phyloP scores from a whole-genome alignment of 2,329 filamentous ascomycete species.

The Alternaria arbusti region DNA sequence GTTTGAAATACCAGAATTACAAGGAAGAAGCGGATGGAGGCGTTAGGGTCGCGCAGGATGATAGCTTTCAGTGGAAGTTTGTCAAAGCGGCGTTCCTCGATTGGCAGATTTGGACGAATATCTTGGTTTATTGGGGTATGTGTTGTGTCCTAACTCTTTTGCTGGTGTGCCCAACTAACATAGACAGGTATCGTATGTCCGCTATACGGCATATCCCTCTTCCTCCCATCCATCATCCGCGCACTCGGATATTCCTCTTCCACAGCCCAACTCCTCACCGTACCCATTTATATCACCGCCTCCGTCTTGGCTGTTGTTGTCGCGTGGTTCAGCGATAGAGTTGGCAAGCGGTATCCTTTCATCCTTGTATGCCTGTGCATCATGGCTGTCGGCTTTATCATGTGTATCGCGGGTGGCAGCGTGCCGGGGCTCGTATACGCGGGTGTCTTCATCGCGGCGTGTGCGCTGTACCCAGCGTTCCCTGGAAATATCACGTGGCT shows the following conservation, averaged over 20 bases:
- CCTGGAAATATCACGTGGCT: slow-evolving; percentile 57
- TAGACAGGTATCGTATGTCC: slow-evolving; percentile 47
- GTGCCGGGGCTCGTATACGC: slow-evolving; percentile 47
- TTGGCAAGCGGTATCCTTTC: slow-evolving; percentile 44
- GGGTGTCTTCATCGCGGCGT: slow-evolving; percentile 47
- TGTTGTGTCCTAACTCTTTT: not conserved
- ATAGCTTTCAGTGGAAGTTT: slow-evolving; percentile 69
- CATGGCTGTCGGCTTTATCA: slow-evolving; percentile 47
- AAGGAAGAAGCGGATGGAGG: slow-evolving; percentile 61
- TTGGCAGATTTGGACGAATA: slow-evolving; percentile 57
- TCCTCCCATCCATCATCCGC: slow-evolving; percentile 57
- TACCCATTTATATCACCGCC: slow-evolving; percentile 52
- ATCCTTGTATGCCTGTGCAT: slow-evolving; percentile 41
- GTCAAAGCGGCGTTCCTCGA: slow-evolving; percentile 55
- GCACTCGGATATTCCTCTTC: slow-evolving; percentile 50
- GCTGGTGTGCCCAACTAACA: slow-evolving; percentile 5
- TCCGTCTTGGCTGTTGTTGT: slow-evolving; percentile 43
- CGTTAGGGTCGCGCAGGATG: slow-evolving; percentile 71
- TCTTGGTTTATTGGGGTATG: slow-evolving; percentile 70
- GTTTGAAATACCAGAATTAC: slow-evolving; percentile 55
- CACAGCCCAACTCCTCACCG: slow-evolving; percentile 51
- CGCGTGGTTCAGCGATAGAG: slow-evolving; percentile 40
- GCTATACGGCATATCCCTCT: slow-evolving; percentile 46
- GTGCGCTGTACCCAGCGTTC: slow-evolving; percentile 47
- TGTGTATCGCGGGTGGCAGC: slow-evolving; percentile 40